Conservation (phyloP, 768 basidiomycete species). For the Leccinum boreale region DNA sequence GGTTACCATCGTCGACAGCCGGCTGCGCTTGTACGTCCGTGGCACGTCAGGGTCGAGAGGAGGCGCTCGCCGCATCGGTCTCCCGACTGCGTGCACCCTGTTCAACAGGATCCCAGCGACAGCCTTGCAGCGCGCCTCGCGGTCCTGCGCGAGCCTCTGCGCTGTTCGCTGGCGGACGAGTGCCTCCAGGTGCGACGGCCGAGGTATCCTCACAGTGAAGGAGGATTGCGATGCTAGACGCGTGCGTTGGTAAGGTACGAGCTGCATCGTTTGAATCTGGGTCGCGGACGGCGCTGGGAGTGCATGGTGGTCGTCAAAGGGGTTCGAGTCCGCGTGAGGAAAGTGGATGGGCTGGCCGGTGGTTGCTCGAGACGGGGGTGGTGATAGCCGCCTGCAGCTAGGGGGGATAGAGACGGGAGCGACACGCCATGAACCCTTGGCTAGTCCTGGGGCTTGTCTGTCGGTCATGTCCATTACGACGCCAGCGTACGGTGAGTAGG, state of each 20-base stretch:
- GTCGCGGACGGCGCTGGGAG: slow-evolving; percentile 1
- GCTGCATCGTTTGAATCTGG: slow-evolving; percentile 5
- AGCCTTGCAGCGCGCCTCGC: slow-evolving; percentile 44
- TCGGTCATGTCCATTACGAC: slow-evolving; percentile 23
- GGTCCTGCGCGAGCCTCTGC: slow-evolving; percentile 33
- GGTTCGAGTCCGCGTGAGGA: slow-evolving; percentile 18
- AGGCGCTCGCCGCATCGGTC: slow-evolving; percentile 46
- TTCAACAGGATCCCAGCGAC: slow-evolving; percentile 59
- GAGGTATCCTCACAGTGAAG: slow-evolving; percentile 24
- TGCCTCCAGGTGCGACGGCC: slow-evolving; percentile 19
- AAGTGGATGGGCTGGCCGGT: slow-evolving; percentile 19
- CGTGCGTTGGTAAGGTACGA: slow-evolving; percentile 24
- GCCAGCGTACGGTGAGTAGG: slow-evolving; percentile 24
- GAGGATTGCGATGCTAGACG: slow-evolving; percentile 30
- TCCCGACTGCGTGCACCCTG: slow-evolving; percentile 49
- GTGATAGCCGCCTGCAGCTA: slow-evolving; percentile 29
- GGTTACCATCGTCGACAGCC: slow-evolving; percentile 49
- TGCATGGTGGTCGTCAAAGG: slow-evolving; percentile 26
- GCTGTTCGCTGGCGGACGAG: slow-evolving; percentile 32
- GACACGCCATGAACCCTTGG: slow-evolving; percentile 27
- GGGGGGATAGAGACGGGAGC: slow-evolving; percentile 17
- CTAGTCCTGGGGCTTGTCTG: slow-evolving; percentile 20
- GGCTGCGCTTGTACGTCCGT: slow-evolving; percentile 49
- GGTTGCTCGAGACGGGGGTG: slow-evolving; percentile 12
- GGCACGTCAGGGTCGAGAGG: slow-evolving; percentile 27